Percentiles rank a stretch among this genome's conserved stretches.
phyloP scores from a whole-genome alignment of 2,329 filamentous ascomycete species.

The Trichoderma aggressivum region DNA sequence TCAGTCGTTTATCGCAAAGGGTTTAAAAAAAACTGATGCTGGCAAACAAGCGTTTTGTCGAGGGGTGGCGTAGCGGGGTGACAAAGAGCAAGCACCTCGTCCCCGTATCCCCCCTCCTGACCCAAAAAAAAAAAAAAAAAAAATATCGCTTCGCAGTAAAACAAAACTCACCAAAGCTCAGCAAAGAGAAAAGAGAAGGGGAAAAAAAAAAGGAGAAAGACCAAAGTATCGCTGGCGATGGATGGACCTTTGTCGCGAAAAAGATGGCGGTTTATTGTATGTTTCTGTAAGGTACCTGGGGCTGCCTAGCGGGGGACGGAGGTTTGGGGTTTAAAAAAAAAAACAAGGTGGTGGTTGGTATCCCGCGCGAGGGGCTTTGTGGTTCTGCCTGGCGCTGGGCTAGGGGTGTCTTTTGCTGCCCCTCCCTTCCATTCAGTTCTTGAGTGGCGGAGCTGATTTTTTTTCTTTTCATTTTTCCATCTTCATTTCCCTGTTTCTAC shows the following conservation, averaged over 20 bases:
- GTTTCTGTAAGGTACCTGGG: background rate
- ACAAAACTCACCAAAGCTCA: background rate
- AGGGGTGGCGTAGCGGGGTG: background rate
- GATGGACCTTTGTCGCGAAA: background rate
- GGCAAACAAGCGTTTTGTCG: background rate
- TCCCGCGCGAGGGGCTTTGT: background rate
- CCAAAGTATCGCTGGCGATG: background rate
- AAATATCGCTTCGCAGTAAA: background rate
- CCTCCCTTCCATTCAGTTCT: background rate
- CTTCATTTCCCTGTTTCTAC: background rate
- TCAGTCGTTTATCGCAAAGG: background rate
- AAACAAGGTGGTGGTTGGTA: background rate
- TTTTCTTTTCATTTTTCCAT: background rate
- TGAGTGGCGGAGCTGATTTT: background rate
- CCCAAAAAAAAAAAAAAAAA: background rate
- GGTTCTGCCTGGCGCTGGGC: background rate
- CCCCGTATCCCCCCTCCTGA: background rate
- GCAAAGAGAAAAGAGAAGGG: too few relatives aligned
- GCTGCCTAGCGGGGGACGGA: constrained; percentile 4
- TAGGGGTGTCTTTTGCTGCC: background rate
- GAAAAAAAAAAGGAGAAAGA: background rate
- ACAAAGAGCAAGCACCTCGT: background rate
- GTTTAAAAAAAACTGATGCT: background rate
- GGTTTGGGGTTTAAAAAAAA: background rate
- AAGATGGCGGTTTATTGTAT: background rate